Base-by-base conservation (phyloP, 352 stramenopile genomes). In the Phytophthora vignae region DNA sequence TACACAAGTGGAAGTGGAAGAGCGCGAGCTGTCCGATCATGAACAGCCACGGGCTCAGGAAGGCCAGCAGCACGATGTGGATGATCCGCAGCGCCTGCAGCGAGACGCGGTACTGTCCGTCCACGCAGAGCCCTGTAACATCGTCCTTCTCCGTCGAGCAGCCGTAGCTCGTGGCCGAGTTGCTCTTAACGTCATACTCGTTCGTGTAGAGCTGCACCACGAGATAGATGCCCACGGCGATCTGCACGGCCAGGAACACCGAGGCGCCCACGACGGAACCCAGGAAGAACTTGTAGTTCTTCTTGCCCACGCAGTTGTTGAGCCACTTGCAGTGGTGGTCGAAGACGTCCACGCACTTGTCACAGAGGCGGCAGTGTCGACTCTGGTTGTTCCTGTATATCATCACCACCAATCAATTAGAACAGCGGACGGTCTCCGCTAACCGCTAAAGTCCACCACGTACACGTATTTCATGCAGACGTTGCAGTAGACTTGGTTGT, bases 241-340 rank as follows among this genome's bases (percentile, higher is more conserved):
- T 79, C 76, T 96, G 90, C 21, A 96, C 48, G 5, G 77, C 75
- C 44, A 94, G 73, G 68, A 96, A 81, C 46, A 85, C 56, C 14
- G 85, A 90, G 0, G 90, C 79, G 21, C 79, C 79, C 4, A 92
- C 69, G 6, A 97, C 87, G 15, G 88, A 94, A 36, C 72, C 78
- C 17, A 97, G 67, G 55, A 97, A 97, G 54, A 81, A 94, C 63
- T 58, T 67, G 62, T 96, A 96, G 75, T 96, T 96, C 64, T 96
- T 94, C 60, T 82, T 84, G 53, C 96, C 96, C 11, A 99, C 88
- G 73, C 97, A 99, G 60, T 98, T 99, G 77, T 99, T 99, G 27
- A 99, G 90, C 96, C 93, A 98, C 68, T 98, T 98, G 84, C 97
- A 99, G 83, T 99, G 97, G 83, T 99, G 97, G 76, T 99, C 97